Percentiles rank a stretch among this genome's conserved stretches.
Conservation (phyloP, 768 basidiomycete genomes). For the Epithele typhae region DNA sequence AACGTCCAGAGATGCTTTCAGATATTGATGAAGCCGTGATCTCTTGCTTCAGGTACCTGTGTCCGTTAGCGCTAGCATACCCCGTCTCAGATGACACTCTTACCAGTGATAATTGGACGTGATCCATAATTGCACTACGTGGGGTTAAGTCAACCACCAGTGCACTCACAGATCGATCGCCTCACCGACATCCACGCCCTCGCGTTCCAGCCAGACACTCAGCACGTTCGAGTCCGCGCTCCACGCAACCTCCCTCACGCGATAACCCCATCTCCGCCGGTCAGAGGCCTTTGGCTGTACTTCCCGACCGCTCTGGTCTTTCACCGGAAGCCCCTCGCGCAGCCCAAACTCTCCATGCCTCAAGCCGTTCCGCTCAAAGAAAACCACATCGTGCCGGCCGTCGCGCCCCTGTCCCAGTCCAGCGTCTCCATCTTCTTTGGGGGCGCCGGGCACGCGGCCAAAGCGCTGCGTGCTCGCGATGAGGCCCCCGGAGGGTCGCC, state of each 20-base stretch:
- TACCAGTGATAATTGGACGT: constrained; percentile 94
- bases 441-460: constrained; percentile 63
- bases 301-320: constrained; percentile 16
- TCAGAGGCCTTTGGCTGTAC: constrained; percentile 16
- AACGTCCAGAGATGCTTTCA: constrained; percentile 39
- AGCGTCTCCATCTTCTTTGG: background rate
- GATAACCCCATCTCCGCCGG: constrained; percentile 59
- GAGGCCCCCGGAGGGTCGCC: constrained; percentile 87
- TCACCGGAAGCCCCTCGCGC: constrained; percentile 27
- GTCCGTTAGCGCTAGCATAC: too few species aligned
- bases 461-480: constrained; percentile 81
- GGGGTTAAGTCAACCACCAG: background rate
- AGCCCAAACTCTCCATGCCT: constrained; percentile 86
- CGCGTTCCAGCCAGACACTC: constrained; percentile 76
- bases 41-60: constrained; percentile 92
- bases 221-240: constrained; percentile 85
- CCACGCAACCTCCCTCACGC: constrained; percentile 77
- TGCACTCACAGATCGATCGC: constrained; percentile 10
- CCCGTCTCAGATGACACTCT: too few species aligned
- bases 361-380: constrained; percentile 94
- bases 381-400: constrained; percentile 79
- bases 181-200: constrained; percentile 68
- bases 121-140: constrained; percentile 90
- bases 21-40: constrained; percentile 43
- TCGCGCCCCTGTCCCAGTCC: constrained; percentile 43